phyloP scores from a whole-genome alignment of 352 stramenopile species.

The Globisporangium splendens region DNA sequence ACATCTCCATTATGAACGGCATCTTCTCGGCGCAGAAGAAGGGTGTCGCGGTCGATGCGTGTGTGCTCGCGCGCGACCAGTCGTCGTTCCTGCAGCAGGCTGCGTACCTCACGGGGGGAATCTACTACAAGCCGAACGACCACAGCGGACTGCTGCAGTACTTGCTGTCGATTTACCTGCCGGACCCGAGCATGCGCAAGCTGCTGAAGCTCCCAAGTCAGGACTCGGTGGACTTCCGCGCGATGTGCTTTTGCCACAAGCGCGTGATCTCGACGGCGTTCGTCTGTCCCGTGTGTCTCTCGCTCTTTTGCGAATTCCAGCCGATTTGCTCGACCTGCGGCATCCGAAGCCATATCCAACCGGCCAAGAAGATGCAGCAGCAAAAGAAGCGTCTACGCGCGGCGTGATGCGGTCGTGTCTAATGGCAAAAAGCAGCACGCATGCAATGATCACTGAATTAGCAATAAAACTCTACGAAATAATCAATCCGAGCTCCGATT shows the following conservation, averaged over 20 bases:
- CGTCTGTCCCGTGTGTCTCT: conserved; percentile 86
- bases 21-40: conserved; percentile 90
- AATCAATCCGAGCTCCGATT: too few relatives aligned
- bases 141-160: conserved; percentile 74
- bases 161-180: conserved; percentile 83
- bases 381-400: conserved; percentile 37
- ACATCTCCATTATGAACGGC: conserved; percentile 90
- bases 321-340: conserved; percentile 86
- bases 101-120: conserved; percentile 80
- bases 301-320: conserved; percentile 85
- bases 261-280: conserved; percentile 79
- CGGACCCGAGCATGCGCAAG: conserved; percentile 73
- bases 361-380: conserved; percentile 50
- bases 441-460: conserved; percentile 7
- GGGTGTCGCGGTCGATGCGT: conserved; percentile 76
- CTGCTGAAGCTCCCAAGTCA: conserved; percentile 82
- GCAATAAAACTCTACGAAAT: conserved; percentile 4
- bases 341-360: conserved; percentile 79
- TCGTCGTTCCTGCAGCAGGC: conserved; percentile 88
- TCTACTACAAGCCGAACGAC: conserved; percentile 85
- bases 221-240: conserved; percentile 84
- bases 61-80: conserved; percentile 66
- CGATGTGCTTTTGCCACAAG: conserved; percentile 89
- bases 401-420: neutral
- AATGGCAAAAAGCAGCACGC: neutral